Evolutionary conservation across 2,329 filamentous ascomycete genomes (phyloP).

Genomic region (Aquanectria penicillioides): DNA sequence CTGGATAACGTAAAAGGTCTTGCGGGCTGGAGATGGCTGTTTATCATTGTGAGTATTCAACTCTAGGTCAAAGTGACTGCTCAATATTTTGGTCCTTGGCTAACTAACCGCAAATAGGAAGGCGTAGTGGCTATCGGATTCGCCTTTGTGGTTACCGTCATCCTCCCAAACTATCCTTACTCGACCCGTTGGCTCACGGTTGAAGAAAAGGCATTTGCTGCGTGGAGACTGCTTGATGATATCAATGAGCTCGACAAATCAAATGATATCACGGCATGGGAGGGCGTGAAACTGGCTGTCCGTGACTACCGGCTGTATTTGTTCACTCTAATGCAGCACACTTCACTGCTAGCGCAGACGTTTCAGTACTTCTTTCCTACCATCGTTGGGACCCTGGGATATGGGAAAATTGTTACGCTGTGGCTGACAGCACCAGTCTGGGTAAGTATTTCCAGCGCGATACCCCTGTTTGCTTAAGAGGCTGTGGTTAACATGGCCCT

Average conservation of each 20-base stretch:
- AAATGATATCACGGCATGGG: constrained; percentile 48
- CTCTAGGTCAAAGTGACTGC: neutral
- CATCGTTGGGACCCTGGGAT: constrained; percentile 70
- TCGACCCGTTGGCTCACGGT: constrained; percentile 62
- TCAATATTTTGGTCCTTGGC: neutral
- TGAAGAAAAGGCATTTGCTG: constrained; percentile 62
- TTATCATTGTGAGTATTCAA: constrained; percentile 61
- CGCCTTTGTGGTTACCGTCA: constrained; percentile 46
- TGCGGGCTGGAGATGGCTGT: constrained; percentile 72
- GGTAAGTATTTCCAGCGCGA: constrained; percentile 49
- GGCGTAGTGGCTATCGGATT: constrained; percentile 52
- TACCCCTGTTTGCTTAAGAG: neutral
- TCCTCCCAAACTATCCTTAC: constrained; percentile 63
- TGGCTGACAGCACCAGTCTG: constrained; percentile 68
- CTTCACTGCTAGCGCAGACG: constrained; percentile 61
- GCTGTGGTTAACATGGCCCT: neutral
- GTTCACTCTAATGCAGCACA: constrained; percentile 64
- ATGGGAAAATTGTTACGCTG: constrained; percentile 62
- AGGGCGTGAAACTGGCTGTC: constrained; percentile 59
- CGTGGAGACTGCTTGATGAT: constrained; percentile 61
- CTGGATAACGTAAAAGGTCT: constrained; percentile 60
- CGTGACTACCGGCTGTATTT: constrained; percentile 62
- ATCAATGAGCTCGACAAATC: constrained; percentile 57
- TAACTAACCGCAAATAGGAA: constrained; percentile 38
- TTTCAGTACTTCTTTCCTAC: constrained; percentile 75